Percentiles rank a stretch among this genome's conserved stretches.
Evolutionary conservation across 805 yeast genomes (phyloP).

Genomic region (Nakazawaea holstii): DNA sequence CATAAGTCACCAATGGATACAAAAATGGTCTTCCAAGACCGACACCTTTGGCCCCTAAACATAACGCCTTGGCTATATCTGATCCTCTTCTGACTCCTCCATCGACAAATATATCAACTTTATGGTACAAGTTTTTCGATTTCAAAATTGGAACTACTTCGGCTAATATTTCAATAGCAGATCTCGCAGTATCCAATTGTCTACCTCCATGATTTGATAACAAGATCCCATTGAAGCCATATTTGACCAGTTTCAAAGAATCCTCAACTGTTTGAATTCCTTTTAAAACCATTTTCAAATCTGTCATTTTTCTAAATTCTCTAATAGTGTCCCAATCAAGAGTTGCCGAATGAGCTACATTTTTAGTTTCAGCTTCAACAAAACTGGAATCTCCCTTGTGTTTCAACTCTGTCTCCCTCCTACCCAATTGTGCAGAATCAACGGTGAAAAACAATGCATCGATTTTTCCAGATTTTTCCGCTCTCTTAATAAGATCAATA

Average conservation of each 20-base stretch:
- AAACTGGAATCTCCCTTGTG: background rate
- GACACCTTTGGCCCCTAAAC: slow-evolving; percentile 39
- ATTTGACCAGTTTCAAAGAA: slow-evolving; percentile 49
- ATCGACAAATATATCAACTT: slow-evolving; percentile 34
- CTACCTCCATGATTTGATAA: slow-evolving; percentile 76
- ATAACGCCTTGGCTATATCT: slow-evolving; percentile 36
- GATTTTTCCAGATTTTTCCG: slow-evolving; percentile 21
- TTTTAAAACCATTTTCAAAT: slow-evolving; percentile 46
- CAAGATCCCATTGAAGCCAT: slow-evolving; percentile 58
- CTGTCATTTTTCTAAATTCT: slow-evolving; percentile 42
- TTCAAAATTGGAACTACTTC: slow-evolving; percentile 44
- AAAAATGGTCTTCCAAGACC: slow-evolving; percentile 76
- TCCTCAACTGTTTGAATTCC: slow-evolving; percentile 70
- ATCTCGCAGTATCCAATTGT: slow-evolving; percentile 56
- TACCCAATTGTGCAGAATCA: slow-evolving; percentile 35
- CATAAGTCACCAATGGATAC: slow-evolving; percentile 76
- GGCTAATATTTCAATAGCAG: slow-evolving; percentile 57
- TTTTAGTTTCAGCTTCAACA: background rate
- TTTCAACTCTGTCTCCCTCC: slow-evolving; percentile 31
- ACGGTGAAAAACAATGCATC: slow-evolving; percentile 34
- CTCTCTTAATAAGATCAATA: slow-evolving; percentile 23
- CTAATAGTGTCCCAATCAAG: slow-evolving; percentile 52
- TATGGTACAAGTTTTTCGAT: slow-evolving; percentile 31
- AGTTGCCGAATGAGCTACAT: background rate
- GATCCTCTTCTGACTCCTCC: slow-evolving; percentile 41